phyloP scores from a whole-genome alignment of 495 filamentous ascomycete genomes.

The Aspergillus indologenus region DNA sequence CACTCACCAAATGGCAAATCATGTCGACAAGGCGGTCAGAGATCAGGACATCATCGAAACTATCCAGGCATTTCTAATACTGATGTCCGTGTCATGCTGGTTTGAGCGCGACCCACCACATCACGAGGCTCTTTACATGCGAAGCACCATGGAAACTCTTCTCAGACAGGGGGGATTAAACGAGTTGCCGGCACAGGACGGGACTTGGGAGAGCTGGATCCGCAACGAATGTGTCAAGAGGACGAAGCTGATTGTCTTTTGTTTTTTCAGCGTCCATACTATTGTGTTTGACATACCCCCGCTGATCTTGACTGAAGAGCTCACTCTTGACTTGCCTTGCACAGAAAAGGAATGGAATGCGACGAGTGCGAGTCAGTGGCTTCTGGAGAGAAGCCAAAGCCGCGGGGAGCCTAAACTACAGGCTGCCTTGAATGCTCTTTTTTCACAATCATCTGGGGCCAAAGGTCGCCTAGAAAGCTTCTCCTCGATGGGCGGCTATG shows the following conservation, averaged over 20 bases:
- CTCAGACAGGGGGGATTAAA: conserved; percentile 35
- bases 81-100: conserved; percentile 38
- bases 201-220: conserved; percentile 50
- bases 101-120: conserved; percentile 38
- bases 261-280: conserved; percentile 49
- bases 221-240: conserved; percentile 41
- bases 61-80: conserved; percentile 31
- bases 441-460: conserved; percentile 19
- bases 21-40: conserved; percentile 16
- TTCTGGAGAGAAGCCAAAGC: conserved; percentile 26
- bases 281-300: conserved; percentile 51
- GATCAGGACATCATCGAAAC: conserved; percentile 32
- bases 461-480: conserved; percentile 27
- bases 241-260: conserved; percentile 47
- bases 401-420: conserved; percentile 34
- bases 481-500: conserved; percentile 64
- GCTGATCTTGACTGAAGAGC: conserved; percentile 58
- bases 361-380: conserved; percentile 26
- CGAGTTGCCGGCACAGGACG: conserved; percentile 31
- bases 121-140: conserved; percentile 32
- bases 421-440: conserved; percentile 31
- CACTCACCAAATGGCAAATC: not conserved
- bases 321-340: conserved; percentile 59
- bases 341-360: conserved; percentile 42
- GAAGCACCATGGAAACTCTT: conserved; percentile 36